A percentile compares a stretch with the other conserved stretches of the same genome.
These are phyloP conservation scores for Neurospora tetrasperma DNA, from an alignment of 495 filamentous ascomycete species.

Conservation along the genomic window DNA sequence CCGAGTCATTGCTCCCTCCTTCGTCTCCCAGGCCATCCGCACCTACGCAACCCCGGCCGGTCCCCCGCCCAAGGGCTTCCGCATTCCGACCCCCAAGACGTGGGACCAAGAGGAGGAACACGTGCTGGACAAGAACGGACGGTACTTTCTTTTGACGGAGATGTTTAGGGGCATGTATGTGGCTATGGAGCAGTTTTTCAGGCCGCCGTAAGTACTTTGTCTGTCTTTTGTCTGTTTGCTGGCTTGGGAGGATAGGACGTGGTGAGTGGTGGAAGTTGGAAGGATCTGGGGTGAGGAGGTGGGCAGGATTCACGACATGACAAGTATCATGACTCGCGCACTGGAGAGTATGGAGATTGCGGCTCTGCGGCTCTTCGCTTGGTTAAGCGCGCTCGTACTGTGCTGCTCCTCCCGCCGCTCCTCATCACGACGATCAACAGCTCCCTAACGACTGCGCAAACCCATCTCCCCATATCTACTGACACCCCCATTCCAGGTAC, in stretches of 20 bases:
- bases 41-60: constrained; percentile 70
- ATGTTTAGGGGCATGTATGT: constrained; percentile 98
- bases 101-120: constrained; percentile 66
- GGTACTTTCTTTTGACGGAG: constrained; percentile 89
- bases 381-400: background rate
- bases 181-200: constrained; percentile 93
- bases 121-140: constrained; percentile 69
- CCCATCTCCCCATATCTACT: background rate
- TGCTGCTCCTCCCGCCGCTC: background rate
- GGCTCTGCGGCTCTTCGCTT: background rate
- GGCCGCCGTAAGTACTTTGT: constrained; percentile 69
- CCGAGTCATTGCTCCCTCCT: constrained; percentile 20
- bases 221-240: too few species aligned
- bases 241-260: background rate
- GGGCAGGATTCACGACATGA: background rate
- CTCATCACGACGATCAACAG: background rate
- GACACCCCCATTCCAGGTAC: constrained; percentile 46
- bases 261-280: background rate
- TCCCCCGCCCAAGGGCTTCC: constrained; percentile 67
- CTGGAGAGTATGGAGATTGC: background rate
- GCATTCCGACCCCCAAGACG: constrained; percentile 51
- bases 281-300: background rate
- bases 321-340: background rate
- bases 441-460: background rate
- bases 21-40: constrained; percentile 19